Evolutionary conservation across 2,329 filamentous ascomycete species (phyloP), one percentile per base, ranked within the genome.

Genomic region (Paecilomyces formosus): DNA sequence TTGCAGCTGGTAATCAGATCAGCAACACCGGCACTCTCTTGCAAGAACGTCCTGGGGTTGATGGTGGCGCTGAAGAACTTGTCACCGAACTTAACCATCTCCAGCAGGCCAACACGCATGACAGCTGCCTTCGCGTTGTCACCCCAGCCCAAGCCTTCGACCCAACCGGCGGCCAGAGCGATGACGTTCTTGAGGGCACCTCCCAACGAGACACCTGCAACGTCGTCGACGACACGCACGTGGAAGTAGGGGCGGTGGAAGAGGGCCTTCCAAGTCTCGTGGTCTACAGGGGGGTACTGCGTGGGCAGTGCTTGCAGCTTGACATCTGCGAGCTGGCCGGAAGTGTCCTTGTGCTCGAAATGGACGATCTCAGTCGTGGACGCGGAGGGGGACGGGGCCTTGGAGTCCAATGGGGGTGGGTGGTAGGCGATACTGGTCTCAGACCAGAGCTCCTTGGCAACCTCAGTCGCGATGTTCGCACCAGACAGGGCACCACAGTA

Each of bases 51-150:
- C 58, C 84, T 85, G 9, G 88, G 85, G 63, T 88, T 84, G 26
- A 94, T 88, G 0, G 89, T 90, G 68, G 92, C 84, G 18, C 86
- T 85, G 72, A 97, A 99, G 80, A 97, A 99, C 67, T 88, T 86
- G 74, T 92, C 91, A 64, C 93, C 93, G 66, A 99, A 99, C 71
- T 89, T 88, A 69, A 97, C 91, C 88, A 97, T 96, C 78, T 99
- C 94, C 66, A 97, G 82, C 53, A 99, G 85, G 7, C 94, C 94
- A 21, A 97, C 88, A 50, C 94, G 89, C 91, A 99, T 97, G 61
- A 99, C 88, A 53, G 94, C 94, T n/a, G 94, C 92, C 79, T 99
- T 97, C 64, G 93, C 93, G 67, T 97, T 99, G 79, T 97, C 92
- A 69, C 94, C 94, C 93, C 94, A 99, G 64, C 93, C 93, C 61